A percentile compares a stretch with the other conserved stretches of the same genome.
phyloP scores from a whole-genome alignment of 2,329 filamentous ascomycete genomes.

The Beauveria varroae region DNA sequence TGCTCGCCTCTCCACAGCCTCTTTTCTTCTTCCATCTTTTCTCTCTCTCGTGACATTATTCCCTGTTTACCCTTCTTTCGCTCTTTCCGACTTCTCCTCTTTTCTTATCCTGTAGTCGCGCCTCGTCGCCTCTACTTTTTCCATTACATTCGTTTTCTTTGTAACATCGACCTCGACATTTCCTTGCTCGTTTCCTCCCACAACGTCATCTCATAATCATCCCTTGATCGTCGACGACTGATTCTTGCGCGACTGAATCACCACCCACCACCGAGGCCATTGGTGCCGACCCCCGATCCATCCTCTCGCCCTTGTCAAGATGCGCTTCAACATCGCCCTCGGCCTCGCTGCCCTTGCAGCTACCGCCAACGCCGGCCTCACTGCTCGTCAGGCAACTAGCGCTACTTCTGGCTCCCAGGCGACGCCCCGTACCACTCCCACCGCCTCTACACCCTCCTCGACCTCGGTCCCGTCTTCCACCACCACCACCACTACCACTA shows the following conservation, averaged over 20 bases:
- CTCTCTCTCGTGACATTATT: conserved; percentile 8
- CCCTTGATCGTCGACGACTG: conserved; percentile 1
- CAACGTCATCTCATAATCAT: background rate
- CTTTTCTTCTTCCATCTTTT: background rate
- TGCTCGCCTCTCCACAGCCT: background rate
- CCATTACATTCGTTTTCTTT: background rate
- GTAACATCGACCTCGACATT: background rate
- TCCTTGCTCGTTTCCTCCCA: background rate
- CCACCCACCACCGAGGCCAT: background rate
- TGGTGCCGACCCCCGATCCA: background rate
- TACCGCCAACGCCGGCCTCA: conserved; percentile 12
- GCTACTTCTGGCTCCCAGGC: background rate
- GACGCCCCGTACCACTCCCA: background rate
- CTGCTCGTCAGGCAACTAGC: background rate
- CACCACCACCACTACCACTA: background rate
- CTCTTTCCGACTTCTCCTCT: background rate
- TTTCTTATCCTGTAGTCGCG: background rate
- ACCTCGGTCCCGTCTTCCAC: background rate
- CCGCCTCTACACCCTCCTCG: background rate
- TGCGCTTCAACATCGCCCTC: conserved; percentile 13
- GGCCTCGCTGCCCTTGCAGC: conserved; percentile 18
- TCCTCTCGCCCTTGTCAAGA: background rate
- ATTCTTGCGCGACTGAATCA: background rate
- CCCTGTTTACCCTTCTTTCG: conserved; percentile 4
- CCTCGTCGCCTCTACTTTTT: background rate